Evolutionary conservation across 257 asterid species (phyloP).

Genomic region (Cynanchum wilfordii): DNA sequence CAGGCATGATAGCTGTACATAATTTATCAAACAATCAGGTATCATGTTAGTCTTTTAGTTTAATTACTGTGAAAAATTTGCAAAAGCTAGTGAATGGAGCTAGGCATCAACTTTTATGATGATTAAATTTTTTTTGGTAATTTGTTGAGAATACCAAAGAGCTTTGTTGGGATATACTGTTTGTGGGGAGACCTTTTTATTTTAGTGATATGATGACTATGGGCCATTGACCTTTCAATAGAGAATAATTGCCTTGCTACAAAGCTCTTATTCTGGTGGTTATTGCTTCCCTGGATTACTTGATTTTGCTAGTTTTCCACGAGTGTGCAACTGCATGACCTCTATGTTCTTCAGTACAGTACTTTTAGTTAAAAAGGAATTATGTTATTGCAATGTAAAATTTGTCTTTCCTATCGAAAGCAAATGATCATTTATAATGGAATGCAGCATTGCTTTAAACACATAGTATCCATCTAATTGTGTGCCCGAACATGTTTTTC

Average conservation of each 20-base stretch:
- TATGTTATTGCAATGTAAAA: background rate
- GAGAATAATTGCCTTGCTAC: background rate
- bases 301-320: background rate
- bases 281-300: background rate
- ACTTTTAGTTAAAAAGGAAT: background rate
- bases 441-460: background rate
- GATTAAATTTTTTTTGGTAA: background rate
- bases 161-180: background rate
- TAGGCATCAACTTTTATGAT: background rate
- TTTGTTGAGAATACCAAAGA: background rate
- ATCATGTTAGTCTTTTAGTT: background rate
- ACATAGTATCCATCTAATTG: background rate
- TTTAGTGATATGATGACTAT: background rate
- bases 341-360: background rate
- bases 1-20: constrained; percentile 92
- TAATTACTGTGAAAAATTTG: background rate
- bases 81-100: background rate
- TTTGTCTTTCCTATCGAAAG: background rate
- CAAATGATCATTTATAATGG: background rate
- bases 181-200: background rate
- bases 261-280: background rate
- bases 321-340: background rate
- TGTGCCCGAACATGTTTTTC: no score
- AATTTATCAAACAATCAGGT: constrained; percentile 89
- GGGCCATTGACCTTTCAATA: background rate